A percentile compares a stretch with the other conserved stretches of the same genome.
These are phyloP conservation scores for Hirschioporus abietinus DNA, from an alignment of 768 basidiomycete species.

Conservation along the genomic window DNA sequence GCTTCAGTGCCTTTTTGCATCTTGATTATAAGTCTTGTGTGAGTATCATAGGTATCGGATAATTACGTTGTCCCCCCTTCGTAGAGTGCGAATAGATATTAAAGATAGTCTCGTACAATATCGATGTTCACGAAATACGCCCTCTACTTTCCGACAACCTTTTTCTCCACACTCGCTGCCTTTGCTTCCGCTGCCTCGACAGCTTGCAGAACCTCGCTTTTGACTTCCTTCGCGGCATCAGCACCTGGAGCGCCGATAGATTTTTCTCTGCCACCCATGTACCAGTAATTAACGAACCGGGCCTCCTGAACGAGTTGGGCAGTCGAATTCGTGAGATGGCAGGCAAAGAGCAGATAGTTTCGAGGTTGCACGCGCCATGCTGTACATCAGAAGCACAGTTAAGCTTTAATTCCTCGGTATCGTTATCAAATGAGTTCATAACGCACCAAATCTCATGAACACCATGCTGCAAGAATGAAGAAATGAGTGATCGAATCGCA, in stretches of 20 bases:
- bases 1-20: neutral
- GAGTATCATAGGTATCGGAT: neutral
- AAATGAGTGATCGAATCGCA: slow-evolving; percentile 11
- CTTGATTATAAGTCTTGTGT: neutral
- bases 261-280: slow-evolving; percentile 81
- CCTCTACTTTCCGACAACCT: neutral
- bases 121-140: neutral
- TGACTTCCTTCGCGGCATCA: slow-evolving; percentile 17
- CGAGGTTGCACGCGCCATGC: slow-evolving; percentile 95
- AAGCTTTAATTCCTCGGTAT: neutral
- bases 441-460: slow-evolving; percentile 90
- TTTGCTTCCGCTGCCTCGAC: slow-evolving; percentile 40
- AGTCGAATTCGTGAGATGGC: slow-evolving; percentile 86
- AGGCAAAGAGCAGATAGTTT: slow-evolving; percentile 93
- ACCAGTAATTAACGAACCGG: slow-evolving; percentile 89
- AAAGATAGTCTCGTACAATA: slow-evolving; percentile 3
- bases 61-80: neutral
- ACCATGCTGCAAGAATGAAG: slow-evolving; percentile 42
- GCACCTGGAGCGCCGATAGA: slow-evolving; percentile 34
- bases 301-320: slow-evolving; percentile 81
- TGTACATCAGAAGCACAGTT: slow-evolving; percentile 24
- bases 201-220: slow-evolving; percentile 45
- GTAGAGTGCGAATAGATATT: neutral
- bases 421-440: neutral
- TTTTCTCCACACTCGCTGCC: slow-evolving; percentile 17